These are phyloP conservation scores for Fusarium armeniacum DNA, from an alignment of 2,329 filamentous ascomycete genomes.

Conservation along the genomic window DNA sequence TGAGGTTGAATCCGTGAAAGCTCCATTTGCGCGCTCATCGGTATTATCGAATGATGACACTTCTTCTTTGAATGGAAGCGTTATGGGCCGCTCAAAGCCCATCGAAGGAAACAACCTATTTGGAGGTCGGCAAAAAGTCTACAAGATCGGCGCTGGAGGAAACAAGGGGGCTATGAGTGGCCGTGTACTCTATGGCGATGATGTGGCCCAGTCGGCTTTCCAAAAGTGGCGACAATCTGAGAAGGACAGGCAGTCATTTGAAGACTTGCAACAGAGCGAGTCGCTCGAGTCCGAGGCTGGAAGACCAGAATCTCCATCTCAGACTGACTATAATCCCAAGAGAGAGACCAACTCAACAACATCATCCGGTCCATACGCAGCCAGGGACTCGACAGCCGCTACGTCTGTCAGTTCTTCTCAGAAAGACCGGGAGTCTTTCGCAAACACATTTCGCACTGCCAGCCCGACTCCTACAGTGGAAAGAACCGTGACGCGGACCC, in stretches of 20 bases:
- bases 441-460: constrained; percentile 56
- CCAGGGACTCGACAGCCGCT: constrained; percentile 85
- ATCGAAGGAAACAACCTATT: constrained; percentile 94
- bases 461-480: constrained; percentile 65
- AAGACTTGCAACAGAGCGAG: constrained; percentile 51
- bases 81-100: constrained; percentile 88
- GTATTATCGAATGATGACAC: constrained; percentile 79
- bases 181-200: constrained; percentile 85
- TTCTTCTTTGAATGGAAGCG: constrained; percentile 72
- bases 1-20: constrained; percentile 86
- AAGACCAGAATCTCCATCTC: constrained; percentile 61
- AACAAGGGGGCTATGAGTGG: constrained; percentile 71
- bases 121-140: constrained; percentile 95
- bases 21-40: constrained; percentile 73
- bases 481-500: constrained; percentile 76
- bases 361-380: constrained; percentile 75
- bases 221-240: constrained; percentile 78
- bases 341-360: constrained; percentile 89
- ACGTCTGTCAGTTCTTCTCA: constrained; percentile 87
- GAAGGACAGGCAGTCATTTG: constrained; percentile 63
- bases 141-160: constrained; percentile 77
- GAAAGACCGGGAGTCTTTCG: constrained; percentile 64
- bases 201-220: constrained; percentile 86
- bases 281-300: constrained; percentile 49
- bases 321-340: constrained; percentile 77